A percentile compares a stretch with the other conserved stretches of the same genome.
These are phyloP conservation scores for Backusella circina DNA, from an alignment of 192 early-diverging fungal genomes.

Conservation along the genomic window DNA sequence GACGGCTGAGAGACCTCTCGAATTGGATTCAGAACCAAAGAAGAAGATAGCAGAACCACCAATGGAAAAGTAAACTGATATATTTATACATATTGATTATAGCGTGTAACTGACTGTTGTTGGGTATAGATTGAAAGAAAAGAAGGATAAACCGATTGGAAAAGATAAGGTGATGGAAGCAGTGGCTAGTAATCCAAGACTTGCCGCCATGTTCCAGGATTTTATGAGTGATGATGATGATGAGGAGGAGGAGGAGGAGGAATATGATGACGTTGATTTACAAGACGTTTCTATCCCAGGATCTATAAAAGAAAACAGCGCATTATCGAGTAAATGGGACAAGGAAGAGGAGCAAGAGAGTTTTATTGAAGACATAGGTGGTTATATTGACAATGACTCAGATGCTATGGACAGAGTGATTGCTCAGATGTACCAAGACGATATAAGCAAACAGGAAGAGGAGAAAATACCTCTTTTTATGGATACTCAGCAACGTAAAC, in stretches of 20 bases:
- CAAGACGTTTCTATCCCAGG: neutral
- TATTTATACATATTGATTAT: neutral
- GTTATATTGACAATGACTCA: neutral
- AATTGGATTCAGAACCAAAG: conserved; percentile 11
- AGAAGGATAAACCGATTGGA: neutral
- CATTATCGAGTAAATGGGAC: neutral
- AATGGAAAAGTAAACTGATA: neutral
- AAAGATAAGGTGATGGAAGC: conserved; percentile 20
- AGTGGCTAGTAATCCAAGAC: neutral
- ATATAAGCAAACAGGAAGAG: neutral
- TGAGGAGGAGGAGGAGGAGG: neutral
- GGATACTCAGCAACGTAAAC: neutral
- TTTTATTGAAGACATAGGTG: conserved; percentile 25
- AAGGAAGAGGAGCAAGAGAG: conserved; percentile 18
- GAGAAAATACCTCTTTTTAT: neutral
- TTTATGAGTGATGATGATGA: neutral
- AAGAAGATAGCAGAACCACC: conserved; percentile 17
- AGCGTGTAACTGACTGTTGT: neutral
- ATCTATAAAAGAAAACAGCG: neutral
- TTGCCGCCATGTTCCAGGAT: neutral
- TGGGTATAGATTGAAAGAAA: conserved; percentile 20
- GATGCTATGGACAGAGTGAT: neutral
- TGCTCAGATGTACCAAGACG: neutral
- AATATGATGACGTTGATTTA: neutral
- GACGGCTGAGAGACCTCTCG: neutral